Evolutionary conservation across 2,329 filamentous ascomycete genomes (phyloP).

Genomic region (Boeremia exigua): DNA sequence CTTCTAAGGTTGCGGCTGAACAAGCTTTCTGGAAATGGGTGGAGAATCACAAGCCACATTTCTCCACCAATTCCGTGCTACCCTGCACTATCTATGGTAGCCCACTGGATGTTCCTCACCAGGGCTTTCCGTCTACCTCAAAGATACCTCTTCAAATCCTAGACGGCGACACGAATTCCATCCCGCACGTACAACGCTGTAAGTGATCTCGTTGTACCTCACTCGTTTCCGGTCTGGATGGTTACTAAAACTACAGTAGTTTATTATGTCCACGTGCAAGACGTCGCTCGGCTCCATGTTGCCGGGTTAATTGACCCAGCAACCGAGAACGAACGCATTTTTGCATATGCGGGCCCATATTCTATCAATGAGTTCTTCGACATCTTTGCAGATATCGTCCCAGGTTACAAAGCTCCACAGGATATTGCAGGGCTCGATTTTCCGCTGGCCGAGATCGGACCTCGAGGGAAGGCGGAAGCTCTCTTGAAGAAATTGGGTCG

Average conservation of each 20-base stretch:
- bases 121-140: conserved; percentile 23
- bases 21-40: conserved; percentile 53
- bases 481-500: conserved; percentile 11
- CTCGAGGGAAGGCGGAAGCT: conserved; percentile 8
- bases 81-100: conserved; percentile 21
- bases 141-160: conserved; percentile 14
- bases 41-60: conserved; percentile 48
- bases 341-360: background rate
- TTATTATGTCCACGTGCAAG: conserved; percentile 26
- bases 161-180: conserved; percentile 19
- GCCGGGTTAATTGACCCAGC: conserved; percentile 22
- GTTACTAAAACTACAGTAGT: conserved; percentile 11
- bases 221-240: background rate
- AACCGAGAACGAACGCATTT: conserved; percentile 15
- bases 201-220: too few relatives aligned
- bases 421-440: conserved; percentile 17
- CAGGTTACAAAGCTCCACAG: conserved; percentile 3
- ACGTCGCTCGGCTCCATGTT: conserved; percentile 29
- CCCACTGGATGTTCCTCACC: conserved; percentile 16
- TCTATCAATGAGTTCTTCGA: background rate
- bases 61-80: conserved; percentile 47
- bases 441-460: conserved; percentile 14
- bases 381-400: background rate
- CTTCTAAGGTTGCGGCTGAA: conserved; percentile 53
- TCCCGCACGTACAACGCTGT: conserved; percentile 20